phyloP scores from a whole-genome alignment of 2,329 filamentous ascomycete genomes.

The Dryadomyces quercivorus region DNA sequence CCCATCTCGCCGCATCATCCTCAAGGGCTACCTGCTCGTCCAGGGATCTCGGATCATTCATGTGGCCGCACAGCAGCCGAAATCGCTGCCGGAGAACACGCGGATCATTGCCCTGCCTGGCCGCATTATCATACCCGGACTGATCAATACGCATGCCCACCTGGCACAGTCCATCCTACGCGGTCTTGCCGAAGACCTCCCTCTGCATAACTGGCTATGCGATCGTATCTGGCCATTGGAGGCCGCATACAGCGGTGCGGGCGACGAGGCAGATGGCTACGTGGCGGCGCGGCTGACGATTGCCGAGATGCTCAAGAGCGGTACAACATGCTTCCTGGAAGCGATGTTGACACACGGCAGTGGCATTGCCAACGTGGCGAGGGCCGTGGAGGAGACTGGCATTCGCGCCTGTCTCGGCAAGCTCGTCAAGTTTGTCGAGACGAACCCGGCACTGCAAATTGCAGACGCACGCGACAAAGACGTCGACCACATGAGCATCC shows the following conservation, averaged over 20 bases:
- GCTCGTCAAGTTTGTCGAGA: conserved; percentile 23
- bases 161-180: conserved; percentile 35
- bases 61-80: conserved; percentile 24
- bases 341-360: conserved; percentile 29
- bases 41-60: conserved; percentile 25
- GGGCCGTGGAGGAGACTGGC: conserved; percentile 12
- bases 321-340: conserved; percentile 39
- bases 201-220: conserved; percentile 37
- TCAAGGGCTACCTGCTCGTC: conserved; percentile 32
- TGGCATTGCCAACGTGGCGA: conserved; percentile 15
- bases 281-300: conserved; percentile 33
- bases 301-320: conserved; percentile 35
- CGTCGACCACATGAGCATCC: conserved; percentile 21
- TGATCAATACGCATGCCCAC: conserved; percentile 38
- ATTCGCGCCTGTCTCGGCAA: conserved; percentile 18
- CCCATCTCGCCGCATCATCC: conserved; percentile 27
- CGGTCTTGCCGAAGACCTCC: conserved; percentile 35
- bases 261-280: conserved; percentile 30
- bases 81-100: conserved; percentile 15
- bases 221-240: conserved; percentile 32
- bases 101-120: conserved; percentile 21
- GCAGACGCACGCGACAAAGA: conserved; percentile 24
- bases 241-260: conserved; percentile 13
- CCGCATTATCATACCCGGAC: conserved; percentile 33
- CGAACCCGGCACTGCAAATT: conserved; percentile 19